Percentiles rank a stretch among this genome's conserved stretches.
phyloP scores from a whole-genome alignment of 352 stramenopile genomes.

The Pythium rhizo-oryzae region DNA sequence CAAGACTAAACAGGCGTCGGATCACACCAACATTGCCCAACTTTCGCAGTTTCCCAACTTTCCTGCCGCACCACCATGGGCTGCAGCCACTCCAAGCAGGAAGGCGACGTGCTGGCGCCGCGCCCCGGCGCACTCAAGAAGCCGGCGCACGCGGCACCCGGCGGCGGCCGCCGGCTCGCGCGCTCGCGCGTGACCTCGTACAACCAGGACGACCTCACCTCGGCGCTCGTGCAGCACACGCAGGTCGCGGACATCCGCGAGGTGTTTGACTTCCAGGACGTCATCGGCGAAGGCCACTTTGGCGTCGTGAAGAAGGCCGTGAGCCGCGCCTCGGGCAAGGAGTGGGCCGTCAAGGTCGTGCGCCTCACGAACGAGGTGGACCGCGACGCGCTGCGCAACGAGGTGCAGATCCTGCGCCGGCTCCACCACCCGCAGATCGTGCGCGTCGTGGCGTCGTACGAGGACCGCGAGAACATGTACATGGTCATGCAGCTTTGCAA shows the following conservation, averaged over 20 bases:
- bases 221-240: conserved; percentile 79
- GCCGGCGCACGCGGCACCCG: too few species aligned
- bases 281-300: conserved; percentile 75
- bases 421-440: conserved; percentile 85
- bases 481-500: conserved; percentile 88
- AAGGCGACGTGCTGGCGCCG: conserved; percentile 44
- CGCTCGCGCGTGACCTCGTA: conserved; percentile 41
- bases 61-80: conserved; percentile 44
- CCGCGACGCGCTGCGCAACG: conserved; percentile 73
- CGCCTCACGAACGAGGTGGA: conserved; percentile 72
- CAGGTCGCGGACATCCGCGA: conserved; percentile 67
- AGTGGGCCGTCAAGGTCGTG: conserved; percentile 81
- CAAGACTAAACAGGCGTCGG: too few species aligned
- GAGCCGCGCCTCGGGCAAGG: conserved; percentile 65
- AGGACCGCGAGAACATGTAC: conserved; percentile 83
- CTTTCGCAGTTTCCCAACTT: conserved; percentile 1
- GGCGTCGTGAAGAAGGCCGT: conserved; percentile 67
- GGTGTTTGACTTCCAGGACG: conserved; percentile 63
- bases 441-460: conserved; percentile 74
- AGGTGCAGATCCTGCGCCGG: conserved; percentile 77
- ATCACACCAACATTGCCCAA: not conserved
- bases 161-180: not conserved
- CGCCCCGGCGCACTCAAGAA: conserved; percentile 21
- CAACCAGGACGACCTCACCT: conserved; percentile 66
- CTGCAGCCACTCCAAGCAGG: conserved; percentile 56